Evolutionary conservation across 2,329 filamentous ascomycete species (phyloP).

Genomic region (Podosphaera aphanis): DNA sequence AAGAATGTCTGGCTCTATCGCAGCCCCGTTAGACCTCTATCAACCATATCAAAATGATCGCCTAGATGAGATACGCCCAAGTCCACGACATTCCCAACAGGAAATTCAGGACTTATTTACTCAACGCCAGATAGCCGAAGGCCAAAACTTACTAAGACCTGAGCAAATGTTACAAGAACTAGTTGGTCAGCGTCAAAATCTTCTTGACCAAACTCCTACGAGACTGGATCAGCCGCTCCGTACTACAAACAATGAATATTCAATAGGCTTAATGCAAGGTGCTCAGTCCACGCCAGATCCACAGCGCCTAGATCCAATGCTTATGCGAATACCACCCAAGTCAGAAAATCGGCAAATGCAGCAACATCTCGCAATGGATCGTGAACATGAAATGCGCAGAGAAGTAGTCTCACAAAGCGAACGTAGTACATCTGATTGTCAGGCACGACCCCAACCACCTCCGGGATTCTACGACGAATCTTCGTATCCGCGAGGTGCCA

Average conservation of each 20-base stretch:
- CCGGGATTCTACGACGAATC: slow-evolving; percentile 16
- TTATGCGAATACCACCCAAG: slow-evolving; percentile 22
- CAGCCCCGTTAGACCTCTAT: slow-evolving; percentile 22
- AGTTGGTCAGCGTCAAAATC: slow-evolving; percentile 31
- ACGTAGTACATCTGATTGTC: slow-evolving; percentile 18
- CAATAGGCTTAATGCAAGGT: slow-evolving; percentile 61
- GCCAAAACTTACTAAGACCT: slow-evolving; percentile 22
- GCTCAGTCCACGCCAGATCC: slow-evolving; percentile 25
- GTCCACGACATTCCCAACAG: slow-evolving; percentile 16
- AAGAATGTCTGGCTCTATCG: slow-evolving; percentile 22
- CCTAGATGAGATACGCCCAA: slow-evolving; percentile 12
- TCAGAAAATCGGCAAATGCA: slow-evolving; percentile 19
- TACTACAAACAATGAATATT: slow-evolving; percentile 47
- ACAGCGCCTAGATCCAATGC: slow-evolving; percentile 27
- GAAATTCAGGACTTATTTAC: slow-evolving; percentile 27
- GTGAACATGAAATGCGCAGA: slow-evolving; percentile 14
- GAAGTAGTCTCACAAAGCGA: slow-evolving; percentile 11
- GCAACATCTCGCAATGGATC: slow-evolving; percentile 22
- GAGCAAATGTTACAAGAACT: slow-evolving; percentile 39
- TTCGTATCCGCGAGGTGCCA: slow-evolving; percentile 10
- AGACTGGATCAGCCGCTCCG: slow-evolving; percentile 24
- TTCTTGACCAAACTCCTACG: slow-evolving; percentile 25
- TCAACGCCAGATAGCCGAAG: slow-evolving; percentile 19
- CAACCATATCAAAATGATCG: slow-evolving; percentile 16
- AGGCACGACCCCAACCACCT: slow-evolving; percentile 14